Percentiles rank a stretch among this genome's conserved stretches.
Conservation (phyloP, 176 grass and related monocot genomes). For the Alopecurus myosuroides region DNA sequence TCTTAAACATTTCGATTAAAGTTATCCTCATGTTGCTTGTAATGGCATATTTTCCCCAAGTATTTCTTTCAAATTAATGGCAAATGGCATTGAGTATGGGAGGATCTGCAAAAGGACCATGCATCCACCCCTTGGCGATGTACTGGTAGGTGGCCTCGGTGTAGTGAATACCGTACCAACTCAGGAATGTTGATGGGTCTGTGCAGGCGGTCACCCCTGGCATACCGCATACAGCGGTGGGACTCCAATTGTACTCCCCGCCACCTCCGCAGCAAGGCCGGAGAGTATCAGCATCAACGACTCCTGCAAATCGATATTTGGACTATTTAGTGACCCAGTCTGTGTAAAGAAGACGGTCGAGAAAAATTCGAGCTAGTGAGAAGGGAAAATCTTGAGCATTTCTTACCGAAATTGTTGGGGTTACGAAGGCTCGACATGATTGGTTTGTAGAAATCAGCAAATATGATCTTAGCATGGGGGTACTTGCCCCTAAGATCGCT, state of each 20-base stretch:
- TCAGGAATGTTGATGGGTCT: not conserved
- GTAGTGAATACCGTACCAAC: slow-evolving; percentile 22
- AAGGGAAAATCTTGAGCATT: not conserved
- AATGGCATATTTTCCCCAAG: too few relatives aligned
- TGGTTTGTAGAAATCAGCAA: not conserved
- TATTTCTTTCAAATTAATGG: too few relatives aligned
- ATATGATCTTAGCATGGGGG: not conserved
- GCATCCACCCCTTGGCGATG: slow-evolving; percentile 10
- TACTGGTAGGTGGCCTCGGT: slow-evolving; percentile 5
- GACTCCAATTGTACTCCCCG: slow-evolving; percentile 17
- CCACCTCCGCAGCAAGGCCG: not conserved
- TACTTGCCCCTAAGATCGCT: not conserved
- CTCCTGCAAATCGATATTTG: not conserved
- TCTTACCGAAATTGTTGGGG: not conserved
- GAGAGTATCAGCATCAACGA: not conserved
- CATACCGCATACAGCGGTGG: not conserved
- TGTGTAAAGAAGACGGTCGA: too few relatives aligned
- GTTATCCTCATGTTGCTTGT: too few relatives aligned
- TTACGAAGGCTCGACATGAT: not conserved
- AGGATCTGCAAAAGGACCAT: not conserved
- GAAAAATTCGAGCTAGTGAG: too few relatives aligned
- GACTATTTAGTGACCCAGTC: not conserved
- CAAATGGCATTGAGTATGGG: not conserved
- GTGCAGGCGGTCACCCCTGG: not conserved
- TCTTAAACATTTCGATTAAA: too few relatives aligned